Evolutionary conservation across 352 stramenopile species (phyloP).

Genomic region (Phytophthora kernoviae): DNA sequence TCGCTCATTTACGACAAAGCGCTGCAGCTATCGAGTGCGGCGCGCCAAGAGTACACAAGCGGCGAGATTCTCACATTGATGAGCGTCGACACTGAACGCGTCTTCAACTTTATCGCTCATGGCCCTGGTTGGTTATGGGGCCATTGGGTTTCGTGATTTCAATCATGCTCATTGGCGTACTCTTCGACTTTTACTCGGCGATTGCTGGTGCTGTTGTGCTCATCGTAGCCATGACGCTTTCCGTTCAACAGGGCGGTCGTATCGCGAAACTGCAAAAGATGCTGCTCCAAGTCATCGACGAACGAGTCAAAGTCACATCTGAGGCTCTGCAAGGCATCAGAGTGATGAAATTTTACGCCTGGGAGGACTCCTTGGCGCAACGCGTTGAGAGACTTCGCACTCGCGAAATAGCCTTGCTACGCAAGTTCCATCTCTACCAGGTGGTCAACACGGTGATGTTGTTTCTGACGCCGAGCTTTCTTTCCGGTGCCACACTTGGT

Average conservation of each 20-base stretch:
- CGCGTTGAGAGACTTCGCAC: constrained; percentile 41
- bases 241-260: constrained; percentile 12
- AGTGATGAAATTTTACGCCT: constrained; percentile 91
- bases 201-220: constrained; percentile 14
- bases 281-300: constrained; percentile 43
- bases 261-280: constrained; percentile 21
- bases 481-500: constrained; percentile 35
- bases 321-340: constrained; percentile 90
- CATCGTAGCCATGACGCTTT: constrained; percentile 23
- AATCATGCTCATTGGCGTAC: constrained; percentile 28
- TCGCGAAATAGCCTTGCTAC: constrained; percentile 41
- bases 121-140: constrained; percentile 30
- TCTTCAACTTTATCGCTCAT: constrained; percentile 29
- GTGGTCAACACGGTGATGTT: constrained; percentile 65
- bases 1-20: constrained; percentile 43
- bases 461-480: constrained; percentile 48
- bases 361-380: constrained; percentile 43
- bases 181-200: constrained; percentile 25
- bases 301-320: constrained; percentile 92
- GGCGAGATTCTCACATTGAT: constrained; percentile 45
- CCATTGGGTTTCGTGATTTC: constrained; percentile 28
- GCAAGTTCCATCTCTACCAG: constrained; percentile 45
- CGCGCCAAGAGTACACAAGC: constrained; percentile 31
- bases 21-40: constrained; percentile 61
- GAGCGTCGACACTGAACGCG: constrained; percentile 38